phyloP scores from a whole-genome alignment of 2,329 filamentous ascomycete species.

The Trichocomaceae sp. region DNA sequence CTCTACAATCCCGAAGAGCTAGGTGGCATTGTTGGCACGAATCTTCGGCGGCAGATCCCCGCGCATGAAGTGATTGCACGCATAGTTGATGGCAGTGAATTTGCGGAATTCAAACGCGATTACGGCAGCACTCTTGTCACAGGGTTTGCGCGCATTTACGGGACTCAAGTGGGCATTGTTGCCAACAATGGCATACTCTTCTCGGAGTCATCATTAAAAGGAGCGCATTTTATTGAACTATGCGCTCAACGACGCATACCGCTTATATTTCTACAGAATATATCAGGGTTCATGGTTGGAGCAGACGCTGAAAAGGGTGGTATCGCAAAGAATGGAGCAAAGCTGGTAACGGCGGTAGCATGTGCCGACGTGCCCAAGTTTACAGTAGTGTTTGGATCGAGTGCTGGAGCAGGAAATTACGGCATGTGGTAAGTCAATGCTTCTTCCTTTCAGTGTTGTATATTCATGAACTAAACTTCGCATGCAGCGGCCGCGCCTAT shows the following conservation, averaged over 20 bases:
- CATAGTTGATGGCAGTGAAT: conserved; percentile 82
- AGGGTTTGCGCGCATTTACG: conserved; percentile 83
- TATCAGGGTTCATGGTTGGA: conserved; percentile 97
- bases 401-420: conserved; percentile 92
- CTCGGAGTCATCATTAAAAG: conserved; percentile 81
- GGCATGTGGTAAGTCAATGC: conserved; percentile 70
- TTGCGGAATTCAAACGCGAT: conserved; percentile 89
- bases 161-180: conserved; percentile 83
- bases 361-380: conserved; percentile 95
- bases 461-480: conserved; percentile 6
- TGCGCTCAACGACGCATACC: conserved; percentile 86
- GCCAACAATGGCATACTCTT: conserved; percentile 96
- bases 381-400: conserved; percentile 89
- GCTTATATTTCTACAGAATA: conserved; percentile 91
- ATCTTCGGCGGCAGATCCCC: conserved; percentile 76
- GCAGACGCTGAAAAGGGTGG: conserved; percentile 85
- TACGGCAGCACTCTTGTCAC: conserved; percentile 88
- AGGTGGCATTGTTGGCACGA: conserved; percentile 81
- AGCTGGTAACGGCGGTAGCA: conserved; percentile 89
- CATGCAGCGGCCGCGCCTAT: conserved; percentile 71
- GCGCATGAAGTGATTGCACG: conserved; percentile 88
- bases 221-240: conserved; percentile 93
- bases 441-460: neutral
- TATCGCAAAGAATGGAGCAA: conserved; percentile 96
- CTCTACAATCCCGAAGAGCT: conserved; percentile 74